These are phyloP conservation scores for Lodderomyces metapsilosis DNA, from an alignment of 1,139 yeast genomes.

Conservation along the genomic window DNA sequence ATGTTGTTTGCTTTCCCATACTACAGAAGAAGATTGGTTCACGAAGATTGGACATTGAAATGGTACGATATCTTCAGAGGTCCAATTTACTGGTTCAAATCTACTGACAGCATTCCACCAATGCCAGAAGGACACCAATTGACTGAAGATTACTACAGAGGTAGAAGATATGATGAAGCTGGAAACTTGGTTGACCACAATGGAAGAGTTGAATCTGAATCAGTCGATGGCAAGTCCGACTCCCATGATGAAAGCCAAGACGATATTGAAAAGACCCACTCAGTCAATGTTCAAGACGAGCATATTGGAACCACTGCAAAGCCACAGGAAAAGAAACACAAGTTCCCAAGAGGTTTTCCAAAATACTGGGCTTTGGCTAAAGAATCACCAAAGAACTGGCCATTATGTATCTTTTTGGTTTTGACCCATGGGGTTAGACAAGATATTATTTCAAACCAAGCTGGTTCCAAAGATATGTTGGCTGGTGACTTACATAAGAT, in stretches of 20 bases:
- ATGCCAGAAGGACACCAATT: conserved; percentile 57
- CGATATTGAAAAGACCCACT: conserved; percentile 12
- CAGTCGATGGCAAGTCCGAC: conserved; percentile 7
- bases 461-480: conserved; percentile 29
- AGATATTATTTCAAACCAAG: conserved; percentile 59
- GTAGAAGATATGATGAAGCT: conserved; percentile 46
- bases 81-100: conserved; percentile 54
- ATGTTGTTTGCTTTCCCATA: conserved; percentile 59
- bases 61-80: conserved; percentile 60
- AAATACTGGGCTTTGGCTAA: conserved; percentile 42
- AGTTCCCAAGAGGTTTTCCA: conserved; percentile 30
- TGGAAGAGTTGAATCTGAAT: conserved; percentile 6
- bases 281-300: conserved; percentile 8
- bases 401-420: conserved; percentile 46
- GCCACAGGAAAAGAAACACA: neutral
- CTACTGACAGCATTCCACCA: conserved; percentile 62
- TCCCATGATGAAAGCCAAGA: conserved; percentile 7
- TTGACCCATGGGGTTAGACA: conserved; percentile 61
- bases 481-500: conserved; percentile 46
- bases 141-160: conserved; percentile 63
- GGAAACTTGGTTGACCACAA: conserved; percentile 16
- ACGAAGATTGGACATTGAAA: conserved; percentile 66
- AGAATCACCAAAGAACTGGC: conserved; percentile 55
- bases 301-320: conserved; percentile 1
- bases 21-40: conserved; percentile 57